Evolutionary conservation across 2,329 filamentous ascomycete genomes (phyloP).

Genomic region (Botrytis pseudocinerea): DNA sequence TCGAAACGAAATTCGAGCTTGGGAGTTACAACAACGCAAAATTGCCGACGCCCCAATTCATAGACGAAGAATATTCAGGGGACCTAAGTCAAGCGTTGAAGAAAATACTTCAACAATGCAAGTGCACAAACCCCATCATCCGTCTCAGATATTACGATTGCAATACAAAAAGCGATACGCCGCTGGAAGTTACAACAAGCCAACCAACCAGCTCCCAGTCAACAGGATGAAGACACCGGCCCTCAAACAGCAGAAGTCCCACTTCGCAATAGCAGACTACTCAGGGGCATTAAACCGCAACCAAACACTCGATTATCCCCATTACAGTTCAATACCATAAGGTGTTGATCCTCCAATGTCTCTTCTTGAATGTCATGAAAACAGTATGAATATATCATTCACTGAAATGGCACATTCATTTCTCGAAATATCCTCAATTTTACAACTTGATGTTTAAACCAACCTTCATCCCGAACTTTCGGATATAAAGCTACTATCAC

Average conservation of each 20-base stretch:
- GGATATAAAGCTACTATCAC: background rate
- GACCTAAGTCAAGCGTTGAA: background rate
- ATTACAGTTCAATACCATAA: background rate
- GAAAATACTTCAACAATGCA: background rate
- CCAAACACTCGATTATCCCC: background rate
- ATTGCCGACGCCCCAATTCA: background rate
- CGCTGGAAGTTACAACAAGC: background rate
- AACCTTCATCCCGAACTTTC: background rate
- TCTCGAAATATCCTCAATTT: background rate
- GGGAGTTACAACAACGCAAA: background rate
- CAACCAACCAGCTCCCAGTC: background rate
- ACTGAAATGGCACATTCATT: background rate
- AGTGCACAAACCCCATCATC: no score
- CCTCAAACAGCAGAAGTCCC: background rate
- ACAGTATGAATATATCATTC: accelerated
- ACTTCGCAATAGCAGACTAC: background rate
- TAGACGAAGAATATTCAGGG: background rate
- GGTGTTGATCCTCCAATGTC: background rate
- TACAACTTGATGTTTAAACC: background rate
- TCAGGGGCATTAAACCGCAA: background rate
- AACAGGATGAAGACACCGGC: background rate
- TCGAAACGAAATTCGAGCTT: background rate
- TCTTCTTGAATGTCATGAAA: background rate
- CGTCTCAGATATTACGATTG: no score
- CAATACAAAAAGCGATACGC: background rate